Evolutionary conservation across 805 yeast genomes (phyloP).

Genomic region (Candida nemodendra): DNA sequence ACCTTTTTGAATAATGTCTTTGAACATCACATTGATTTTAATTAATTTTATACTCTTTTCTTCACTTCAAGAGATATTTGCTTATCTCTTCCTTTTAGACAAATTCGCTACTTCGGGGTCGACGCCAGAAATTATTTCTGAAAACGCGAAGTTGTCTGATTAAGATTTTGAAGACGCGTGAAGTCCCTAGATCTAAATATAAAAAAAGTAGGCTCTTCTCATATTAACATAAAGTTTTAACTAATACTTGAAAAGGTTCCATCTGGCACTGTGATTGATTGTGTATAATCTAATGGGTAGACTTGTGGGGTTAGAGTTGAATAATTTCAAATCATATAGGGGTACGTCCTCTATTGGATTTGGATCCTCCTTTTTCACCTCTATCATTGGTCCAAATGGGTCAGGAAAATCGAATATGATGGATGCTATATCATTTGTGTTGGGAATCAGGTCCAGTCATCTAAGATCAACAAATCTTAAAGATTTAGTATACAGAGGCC

Average conservation of each 20-base stretch:
- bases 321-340: slow-evolving; percentile 88
- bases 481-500: slow-evolving; percentile 82
- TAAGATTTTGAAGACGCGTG: too few relatives aligned
- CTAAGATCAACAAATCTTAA: slow-evolving; percentile 70
- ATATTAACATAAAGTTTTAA: too few relatives aligned
- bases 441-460: slow-evolving; percentile 76
- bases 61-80: too few relatives aligned
- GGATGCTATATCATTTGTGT: slow-evolving; percentile 90
- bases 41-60: too few relatives aligned
- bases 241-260: too few relatives aligned
- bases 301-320: slow-evolving; percentile 70
- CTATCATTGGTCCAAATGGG: slow-evolving; percentile 98
- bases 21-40: too few relatives aligned
- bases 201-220: too few relatives aligned
- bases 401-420: slow-evolving; percentile 97
- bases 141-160: too few relatives aligned
- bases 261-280: background rate
- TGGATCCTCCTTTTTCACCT: slow-evolving; percentile 79
- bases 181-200: too few relatives aligned
- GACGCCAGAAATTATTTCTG: too few relatives aligned
- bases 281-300: slow-evolving; percentile 62
- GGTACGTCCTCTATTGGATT: slow-evolving; percentile 78
- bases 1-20: slow-evolving; percentile 55
- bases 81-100: too few relatives aligned
- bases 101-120: too few relatives aligned